Conservation (phyloP, 2,329 filamentous ascomycete genomes). For the Graphilbum fragrans region DNA sequence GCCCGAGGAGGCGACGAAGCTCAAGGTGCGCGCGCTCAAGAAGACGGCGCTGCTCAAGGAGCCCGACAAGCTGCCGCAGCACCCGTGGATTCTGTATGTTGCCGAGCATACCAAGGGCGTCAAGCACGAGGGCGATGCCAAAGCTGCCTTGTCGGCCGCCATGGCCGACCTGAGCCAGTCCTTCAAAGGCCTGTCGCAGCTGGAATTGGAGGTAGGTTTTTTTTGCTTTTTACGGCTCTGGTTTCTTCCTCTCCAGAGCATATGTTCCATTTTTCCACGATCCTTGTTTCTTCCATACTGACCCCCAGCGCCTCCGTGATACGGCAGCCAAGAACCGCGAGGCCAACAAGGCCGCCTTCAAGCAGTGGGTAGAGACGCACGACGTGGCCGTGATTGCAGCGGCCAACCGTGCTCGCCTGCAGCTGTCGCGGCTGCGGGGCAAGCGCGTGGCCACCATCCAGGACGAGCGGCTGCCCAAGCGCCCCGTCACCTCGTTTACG, state of each 20-base stretch:
- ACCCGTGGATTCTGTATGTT: conserved; percentile 26
- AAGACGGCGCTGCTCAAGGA: conserved; percentile 27
- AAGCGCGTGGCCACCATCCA: conserved; percentile 19
- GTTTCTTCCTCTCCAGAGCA: not conserved
- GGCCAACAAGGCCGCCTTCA: conserved; percentile 25
- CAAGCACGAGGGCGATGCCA: not conserved
- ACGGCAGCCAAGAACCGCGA: conserved; percentile 25
- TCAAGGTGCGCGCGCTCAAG: conserved; percentile 23
- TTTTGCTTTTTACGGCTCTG: not conserved
- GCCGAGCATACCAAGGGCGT: conserved; percentile 17
- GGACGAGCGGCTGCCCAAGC: conserved; percentile 37
- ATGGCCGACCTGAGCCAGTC: conserved; percentile 16
- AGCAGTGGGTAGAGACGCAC: conserved; percentile 35
- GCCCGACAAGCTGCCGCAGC: conserved; percentile 19
- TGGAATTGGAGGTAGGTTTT: conserved; percentile 28
- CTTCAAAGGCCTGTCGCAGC: conserved; percentile 27
- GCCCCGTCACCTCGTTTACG: conserved; percentile 18
- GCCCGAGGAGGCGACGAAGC: conserved; percentile 24
- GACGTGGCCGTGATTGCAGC: conserved; percentile 24
- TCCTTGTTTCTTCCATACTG: no score
- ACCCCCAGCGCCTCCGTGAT: conserved; percentile 23
- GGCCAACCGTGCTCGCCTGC: conserved; percentile 35
- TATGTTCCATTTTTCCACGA: no score
- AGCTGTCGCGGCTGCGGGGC: conserved; percentile 24
- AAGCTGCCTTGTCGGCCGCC: conserved; percentile 5